Conservation (phyloP, 2,329 filamentous ascomycete species). For the Nigrospora sphaerica region DNA sequence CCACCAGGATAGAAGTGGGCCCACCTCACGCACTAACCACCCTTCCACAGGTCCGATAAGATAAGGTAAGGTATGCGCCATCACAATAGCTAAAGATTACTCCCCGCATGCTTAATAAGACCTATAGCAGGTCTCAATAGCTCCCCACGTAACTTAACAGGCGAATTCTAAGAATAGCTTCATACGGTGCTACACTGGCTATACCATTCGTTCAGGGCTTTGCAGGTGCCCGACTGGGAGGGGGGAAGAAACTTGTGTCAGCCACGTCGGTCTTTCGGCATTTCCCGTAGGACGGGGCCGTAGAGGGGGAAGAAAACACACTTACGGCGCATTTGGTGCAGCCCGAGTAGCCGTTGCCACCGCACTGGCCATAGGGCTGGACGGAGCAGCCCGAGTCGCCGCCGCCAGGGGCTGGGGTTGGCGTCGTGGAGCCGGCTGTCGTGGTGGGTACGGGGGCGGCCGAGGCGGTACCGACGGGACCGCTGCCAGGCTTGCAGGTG, state of each 20-base stretch:
- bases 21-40: no score
- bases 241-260: not conserved
- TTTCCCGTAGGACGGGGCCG: no score
- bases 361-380: constrained; percentile 28
- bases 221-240: not conserved
- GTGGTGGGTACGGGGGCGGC: not conserved
- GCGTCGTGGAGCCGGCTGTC: constrained; percentile 6
- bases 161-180: not conserved
- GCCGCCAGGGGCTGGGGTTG: constrained; percentile 7
- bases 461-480: constrained; percentile 18
- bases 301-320: not conserved
- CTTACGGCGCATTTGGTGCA: constrained; percentile 32
- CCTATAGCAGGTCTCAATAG: no score
- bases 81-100: not conserved
- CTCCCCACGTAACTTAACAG: no score
- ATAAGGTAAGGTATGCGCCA: not conserved
- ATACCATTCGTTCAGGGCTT: not conserved
- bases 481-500: constrained; percentile 26
- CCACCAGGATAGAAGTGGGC: no score
- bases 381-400: constrained; percentile 22
- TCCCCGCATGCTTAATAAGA: not conserved
- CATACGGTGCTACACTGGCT: not conserved
- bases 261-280: not conserved
- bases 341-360: constrained; percentile 31
- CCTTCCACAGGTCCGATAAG: not conserved